Conservation (phyloP, 202 grass and related monocot genomes). For the Eragrostis tef region DNA sequence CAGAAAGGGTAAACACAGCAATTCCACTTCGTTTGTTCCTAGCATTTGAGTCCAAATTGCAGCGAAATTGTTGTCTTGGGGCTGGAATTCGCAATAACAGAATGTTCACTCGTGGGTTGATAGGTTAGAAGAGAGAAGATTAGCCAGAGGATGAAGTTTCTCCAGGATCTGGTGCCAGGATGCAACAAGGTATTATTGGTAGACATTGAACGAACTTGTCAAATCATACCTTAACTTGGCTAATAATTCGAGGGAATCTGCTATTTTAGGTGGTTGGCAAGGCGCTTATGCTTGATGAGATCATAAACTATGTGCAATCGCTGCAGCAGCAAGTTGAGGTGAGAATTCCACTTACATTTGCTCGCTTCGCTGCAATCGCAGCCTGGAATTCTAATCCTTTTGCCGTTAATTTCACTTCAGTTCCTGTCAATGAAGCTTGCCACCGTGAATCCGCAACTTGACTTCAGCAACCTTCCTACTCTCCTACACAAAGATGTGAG, state of each 20-base stretch:
- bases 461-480: slow-evolving; percentile 68
- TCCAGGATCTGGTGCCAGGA: slow-evolving; percentile 94
- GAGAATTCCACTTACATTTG: not conserved
- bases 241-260: slow-evolving; percentile 42
- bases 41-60: not conserved
- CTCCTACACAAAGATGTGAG: slow-evolving; percentile 90
- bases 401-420: slow-evolving; percentile 42
- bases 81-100: not conserved
- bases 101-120: slow-evolving; percentile 11
- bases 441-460: slow-evolving; percentile 79
- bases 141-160: slow-evolving; percentile 88
- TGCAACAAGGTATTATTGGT: slow-evolving; percentile 83
- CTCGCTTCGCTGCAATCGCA: not conserved
- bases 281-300: slow-evolving; percentile 97
- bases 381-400: not conserved
- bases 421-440: slow-evolving; percentile 98
- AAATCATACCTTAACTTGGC: not conserved
- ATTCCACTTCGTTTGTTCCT: not conserved
- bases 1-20: slow-evolving; percentile 70
- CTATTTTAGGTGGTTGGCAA: slow-evolving; percentile 74
- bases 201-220: not conserved
- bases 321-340: slow-evolving; percentile 99
- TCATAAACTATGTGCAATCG: slow-evolving; percentile 97
- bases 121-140: slow-evolving; percentile 99
- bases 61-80: not conserved